These are phyloP conservation scores for Pyrenochaeta sp. DNA, from an alignment of 2,329 filamentous ascomycete genomes.

Conservation along the genomic window DNA sequence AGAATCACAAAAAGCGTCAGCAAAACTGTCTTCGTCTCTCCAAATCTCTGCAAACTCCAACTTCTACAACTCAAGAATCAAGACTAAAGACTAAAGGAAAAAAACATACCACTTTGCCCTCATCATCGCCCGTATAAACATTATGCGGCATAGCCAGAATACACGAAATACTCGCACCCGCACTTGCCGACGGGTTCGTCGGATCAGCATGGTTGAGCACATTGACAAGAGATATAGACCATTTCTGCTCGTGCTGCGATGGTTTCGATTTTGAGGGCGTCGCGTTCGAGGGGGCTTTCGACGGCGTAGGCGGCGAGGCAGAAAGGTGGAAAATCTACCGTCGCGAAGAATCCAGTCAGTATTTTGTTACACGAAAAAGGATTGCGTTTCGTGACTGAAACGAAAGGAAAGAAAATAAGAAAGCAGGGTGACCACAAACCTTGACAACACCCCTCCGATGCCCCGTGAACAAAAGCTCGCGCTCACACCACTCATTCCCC, in stretches of 20 bases:
- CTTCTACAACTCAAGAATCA: too few species aligned
- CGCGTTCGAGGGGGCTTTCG: slow-evolving; percentile 49
- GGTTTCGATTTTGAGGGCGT: too few species aligned
- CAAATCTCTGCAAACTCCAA: background rate
- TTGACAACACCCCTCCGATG: slow-evolving; percentile 86
- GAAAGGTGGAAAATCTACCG: slow-evolving; percentile 64
- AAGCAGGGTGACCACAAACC: slow-evolving; percentile 38
- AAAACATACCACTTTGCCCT: slow-evolving; percentile 72
- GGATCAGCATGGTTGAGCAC: slow-evolving; percentile 81
- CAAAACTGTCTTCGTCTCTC: too few species aligned
- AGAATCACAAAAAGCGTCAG: slow-evolving; percentile 14
- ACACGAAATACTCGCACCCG: slow-evolving; percentile 78
- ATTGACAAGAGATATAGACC: slow-evolving; percentile 80
- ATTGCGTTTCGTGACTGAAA: background rate
- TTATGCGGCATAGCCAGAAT: slow-evolving; percentile 82
- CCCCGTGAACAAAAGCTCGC: slow-evolving; percentile 86
- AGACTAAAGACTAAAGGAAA: slow-evolving; percentile 4
- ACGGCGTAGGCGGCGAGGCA: slow-evolving; percentile 58
- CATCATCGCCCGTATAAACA: slow-evolving; percentile 94
- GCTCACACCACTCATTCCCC: slow-evolving; percentile 90
- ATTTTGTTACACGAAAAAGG: background rate
- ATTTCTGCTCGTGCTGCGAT: too few species aligned
- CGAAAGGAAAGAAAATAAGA: background rate
- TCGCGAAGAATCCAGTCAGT: too few species aligned
- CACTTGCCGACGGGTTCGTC: slow-evolving; percentile 54